Base-by-base conservation (phyloP, 768 basidiomycete species). In the Mrakia hoshinonis region DNA sequence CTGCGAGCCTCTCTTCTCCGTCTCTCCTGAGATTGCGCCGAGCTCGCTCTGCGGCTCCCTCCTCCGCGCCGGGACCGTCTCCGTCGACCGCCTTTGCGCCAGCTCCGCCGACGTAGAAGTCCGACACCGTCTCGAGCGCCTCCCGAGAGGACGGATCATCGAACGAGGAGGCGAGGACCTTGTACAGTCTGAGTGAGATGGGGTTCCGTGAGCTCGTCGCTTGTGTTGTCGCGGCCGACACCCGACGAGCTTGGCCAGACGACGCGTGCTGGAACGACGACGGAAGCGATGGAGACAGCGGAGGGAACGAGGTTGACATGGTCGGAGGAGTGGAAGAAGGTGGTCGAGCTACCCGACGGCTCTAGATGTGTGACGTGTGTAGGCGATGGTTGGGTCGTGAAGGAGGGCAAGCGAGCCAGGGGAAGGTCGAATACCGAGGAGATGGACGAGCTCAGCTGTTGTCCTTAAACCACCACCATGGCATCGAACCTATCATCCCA, bases 151-250 rank as follows among this genome's bases (percentile, higher is more conserved):
- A 73, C 0, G 76, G 75, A 62, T 81, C 78, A 61, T 81, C 79
- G 71, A 81, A 80, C 12, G 77, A 74, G 0, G 88, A 88, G 46
- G 89, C 87, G 24, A 95, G 82, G 73, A 94, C 88, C 80, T 96
- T 96, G 80, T 92, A 93, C n/a, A 95, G 81, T 13, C 93, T 84
- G 0, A 89, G 80, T n/a, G 91, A 86, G 49, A 94, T 84, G 2
- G 93, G 92, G 67, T 82, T 82, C 26, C 72, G 58, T 2, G 66
- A 63, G 2, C 67, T 49, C 20, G 72, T 64, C 13, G 70, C 31
- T 36, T 22, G 31, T 38, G 58, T 61, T 3, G 58, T 29, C 34
- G 58, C 20, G 20, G 5, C 20, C 1, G 58, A 61, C 0, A n/a
- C 13, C 11, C 58, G 58, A 61, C 58, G 58, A 39, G 58, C 31